Evolutionary conservation across 1,139 yeast species (phyloP).

Genomic region (Kodamaea arcana): DNA sequence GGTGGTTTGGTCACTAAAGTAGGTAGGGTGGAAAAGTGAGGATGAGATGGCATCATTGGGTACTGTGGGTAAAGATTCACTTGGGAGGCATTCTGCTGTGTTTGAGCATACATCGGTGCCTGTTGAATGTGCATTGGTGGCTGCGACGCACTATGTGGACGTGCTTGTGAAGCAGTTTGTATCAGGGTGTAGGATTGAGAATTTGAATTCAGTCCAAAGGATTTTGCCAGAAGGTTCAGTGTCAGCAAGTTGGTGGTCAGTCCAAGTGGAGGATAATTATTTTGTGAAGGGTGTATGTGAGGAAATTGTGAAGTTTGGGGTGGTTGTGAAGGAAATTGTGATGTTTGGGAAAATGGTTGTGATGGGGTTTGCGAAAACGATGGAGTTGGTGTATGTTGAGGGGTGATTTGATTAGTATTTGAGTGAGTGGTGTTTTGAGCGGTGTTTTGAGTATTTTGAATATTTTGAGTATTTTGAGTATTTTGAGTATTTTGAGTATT

Average conservation of each 20-base stretch:
- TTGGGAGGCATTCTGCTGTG: too few species aligned
- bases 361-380: not conserved
- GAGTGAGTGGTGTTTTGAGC: not conserved
- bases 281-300: too few species aligned
- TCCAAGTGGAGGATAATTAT: not conserved
- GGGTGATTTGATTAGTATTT: not conserved
- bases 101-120: too few species aligned
- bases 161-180: not conserved
- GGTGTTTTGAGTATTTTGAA: slow-evolving; percentile 5
- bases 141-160: too few species aligned
- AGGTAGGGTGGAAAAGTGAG: not conserved
- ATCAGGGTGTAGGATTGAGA: not conserved
- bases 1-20: not conserved
- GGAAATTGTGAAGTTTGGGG: too few species aligned
- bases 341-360: too few species aligned
- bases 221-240: not conserved
- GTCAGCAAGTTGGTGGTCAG: not conserved
- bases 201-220: not conserved
- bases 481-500: not conserved
- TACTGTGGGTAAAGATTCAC: not conserved
- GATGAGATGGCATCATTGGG: not conserved
- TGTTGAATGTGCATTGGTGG: too few species aligned
- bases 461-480: slow-evolving; percentile 12
- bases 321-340: too few species aligned
- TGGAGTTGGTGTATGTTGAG: not conserved